phyloP scores from a whole-genome alignment of 257 asterid species.

The Lantana camara region DNA sequence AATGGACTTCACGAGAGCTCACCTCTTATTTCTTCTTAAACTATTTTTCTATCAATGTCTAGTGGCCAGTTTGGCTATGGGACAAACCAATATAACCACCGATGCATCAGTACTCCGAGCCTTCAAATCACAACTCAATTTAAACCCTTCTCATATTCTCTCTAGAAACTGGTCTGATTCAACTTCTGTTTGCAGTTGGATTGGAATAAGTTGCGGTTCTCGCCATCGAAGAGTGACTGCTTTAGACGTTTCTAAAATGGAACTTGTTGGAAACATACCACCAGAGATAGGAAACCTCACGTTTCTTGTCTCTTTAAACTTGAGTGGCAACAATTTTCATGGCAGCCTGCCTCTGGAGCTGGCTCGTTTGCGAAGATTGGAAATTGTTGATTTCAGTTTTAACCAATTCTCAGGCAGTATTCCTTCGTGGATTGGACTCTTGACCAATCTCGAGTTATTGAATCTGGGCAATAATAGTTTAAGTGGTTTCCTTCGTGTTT shows the following conservation, averaged over 20 bases:
- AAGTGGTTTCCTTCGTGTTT: background rate
- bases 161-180: conserved; percentile 33
- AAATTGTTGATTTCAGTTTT: conserved; percentile 15
- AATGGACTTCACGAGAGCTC: background rate
- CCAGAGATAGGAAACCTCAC: conserved; percentile 39
- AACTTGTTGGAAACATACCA: conserved; percentile 27
- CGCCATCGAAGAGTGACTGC: conserved; percentile 38
- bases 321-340: conserved; percentile 33
- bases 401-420: background rate
- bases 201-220: conserved; percentile 35
- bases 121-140: conserved; percentile 32
- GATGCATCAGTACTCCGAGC: conserved; percentile 40
- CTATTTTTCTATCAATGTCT: background rate
- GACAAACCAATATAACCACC: conserved; percentile 26
- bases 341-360: conserved; percentile 30
- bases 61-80: background rate
- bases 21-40: conserved; percentile 17
- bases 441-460: conserved; percentile 10
- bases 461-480: conserved; percentile 15
- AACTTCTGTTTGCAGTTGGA: conserved; percentile 37
- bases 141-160: conserved; percentile 26
- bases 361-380: conserved; percentile 22
- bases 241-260: conserved; percentile 30
- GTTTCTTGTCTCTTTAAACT: conserved; percentile 33
- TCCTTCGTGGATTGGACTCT: conserved; percentile 16